Evolutionary conservation across 768 basidiomycete genomes (phyloP).

Genomic region (Macrolepiota fuliginosa): DNA sequence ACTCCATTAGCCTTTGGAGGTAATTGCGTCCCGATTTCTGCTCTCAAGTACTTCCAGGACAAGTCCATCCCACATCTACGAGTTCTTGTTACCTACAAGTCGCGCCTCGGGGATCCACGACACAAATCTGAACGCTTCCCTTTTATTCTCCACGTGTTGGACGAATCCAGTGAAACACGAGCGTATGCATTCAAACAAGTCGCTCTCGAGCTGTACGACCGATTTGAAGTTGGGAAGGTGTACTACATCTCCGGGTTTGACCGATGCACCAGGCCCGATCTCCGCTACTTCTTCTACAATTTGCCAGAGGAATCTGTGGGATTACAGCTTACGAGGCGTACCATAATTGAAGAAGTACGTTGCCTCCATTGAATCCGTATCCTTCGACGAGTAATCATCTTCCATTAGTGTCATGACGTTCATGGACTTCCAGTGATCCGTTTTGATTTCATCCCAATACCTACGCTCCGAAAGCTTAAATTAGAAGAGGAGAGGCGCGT

Average conservation of each 20-base stretch:
- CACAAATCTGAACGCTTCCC: not conserved
- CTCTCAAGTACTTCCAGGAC: not conserved
- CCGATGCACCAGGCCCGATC: no score
- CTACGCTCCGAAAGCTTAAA: slow-evolving; percentile 39
- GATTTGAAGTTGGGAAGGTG: slow-evolving; percentile 86
- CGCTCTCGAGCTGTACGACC: slow-evolving; percentile 79
- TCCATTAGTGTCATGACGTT: slow-evolving; percentile 70
- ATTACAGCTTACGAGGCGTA: slow-evolving; percentile 62
- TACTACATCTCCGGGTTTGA: slow-evolving; percentile 69
- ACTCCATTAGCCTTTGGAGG: not conserved
- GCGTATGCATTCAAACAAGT: slow-evolving; percentile 86
- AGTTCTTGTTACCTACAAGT: slow-evolving; percentile 9
- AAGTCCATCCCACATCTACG: not conserved
- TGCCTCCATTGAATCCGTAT: not conserved
- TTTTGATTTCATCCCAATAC: slow-evolving; percentile 76
- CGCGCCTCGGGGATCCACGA: not conserved
- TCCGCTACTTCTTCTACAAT: slow-evolving; percentile 75
- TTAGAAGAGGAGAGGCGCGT: not conserved
- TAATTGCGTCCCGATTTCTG: not conserved
- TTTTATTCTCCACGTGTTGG: slow-evolving; percentile 57
- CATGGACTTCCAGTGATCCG: slow-evolving; percentile 74
- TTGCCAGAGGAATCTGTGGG: slow-evolving; percentile 75
- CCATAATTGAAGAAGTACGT: slow-evolving; percentile 80
- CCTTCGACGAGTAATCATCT: not conserved
- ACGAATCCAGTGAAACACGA: slow-evolving; percentile 89